These are phyloP conservation scores for Paraconiothyrium sp. DNA, from an alignment of 2,329 filamentous ascomycete species.

Conservation along the genomic window DNA sequence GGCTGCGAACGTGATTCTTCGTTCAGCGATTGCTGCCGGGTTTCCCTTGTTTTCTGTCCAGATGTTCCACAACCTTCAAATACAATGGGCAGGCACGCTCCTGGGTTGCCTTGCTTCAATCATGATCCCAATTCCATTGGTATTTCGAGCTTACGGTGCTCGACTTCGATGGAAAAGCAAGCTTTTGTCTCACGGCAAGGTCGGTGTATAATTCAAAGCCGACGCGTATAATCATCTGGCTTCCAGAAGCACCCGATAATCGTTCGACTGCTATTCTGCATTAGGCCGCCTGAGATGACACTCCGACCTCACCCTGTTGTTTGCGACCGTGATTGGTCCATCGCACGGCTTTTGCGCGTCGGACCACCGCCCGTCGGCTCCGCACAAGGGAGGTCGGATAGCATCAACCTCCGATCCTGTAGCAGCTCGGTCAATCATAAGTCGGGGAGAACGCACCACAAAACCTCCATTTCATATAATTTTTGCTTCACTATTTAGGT, in stretches of 20 bases:
- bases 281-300: not conserved
- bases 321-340: not conserved
- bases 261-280: not conserved
- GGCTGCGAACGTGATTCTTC: constrained; percentile 1
- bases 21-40: not conserved
- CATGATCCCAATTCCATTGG: not conserved
- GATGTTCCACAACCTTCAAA: not conserved
- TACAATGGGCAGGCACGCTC: not conserved
- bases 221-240: not conserved
- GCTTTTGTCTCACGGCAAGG: not conserved
- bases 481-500: not conserved
- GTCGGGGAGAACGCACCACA: not conserved
- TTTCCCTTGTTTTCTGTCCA: not conserved
- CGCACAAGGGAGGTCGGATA: not conserved
- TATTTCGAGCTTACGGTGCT: not conserved
- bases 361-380: not conserved
- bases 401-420: not conserved
- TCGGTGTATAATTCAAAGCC: not conserved
- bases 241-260: not conserved
- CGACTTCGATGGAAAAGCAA: not conserved
- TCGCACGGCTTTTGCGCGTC: not conserved
- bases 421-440: not conserved
- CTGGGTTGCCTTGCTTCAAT: not conserved
- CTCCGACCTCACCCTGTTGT: not conserved
- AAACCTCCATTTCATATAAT: not conserved